These are phyloP conservation scores for Uronychia setigera DNA, from an alignment of 73 alveolate species.

Conservation along the genomic window DNA sequence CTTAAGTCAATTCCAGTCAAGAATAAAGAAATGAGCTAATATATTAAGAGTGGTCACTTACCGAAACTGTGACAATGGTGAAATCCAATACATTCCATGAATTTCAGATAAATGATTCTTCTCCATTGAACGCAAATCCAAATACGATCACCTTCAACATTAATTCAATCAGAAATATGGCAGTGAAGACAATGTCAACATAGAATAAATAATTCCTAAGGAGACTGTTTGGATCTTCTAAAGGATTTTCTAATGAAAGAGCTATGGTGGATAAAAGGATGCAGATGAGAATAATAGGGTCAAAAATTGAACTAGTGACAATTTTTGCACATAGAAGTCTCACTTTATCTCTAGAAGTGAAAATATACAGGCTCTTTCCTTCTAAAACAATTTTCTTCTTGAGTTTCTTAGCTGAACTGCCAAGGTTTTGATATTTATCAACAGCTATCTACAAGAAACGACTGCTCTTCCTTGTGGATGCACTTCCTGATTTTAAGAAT, in stretches of 20 bases:
- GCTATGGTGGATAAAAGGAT: constrained; percentile 18
- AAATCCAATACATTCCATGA: constrained; percentile 56
- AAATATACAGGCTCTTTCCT: constrained; percentile 21
- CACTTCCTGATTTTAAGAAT: background rate
- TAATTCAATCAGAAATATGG: constrained; percentile 32
- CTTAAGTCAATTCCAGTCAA: constrained; percentile 8
- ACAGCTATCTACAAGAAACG: background rate
- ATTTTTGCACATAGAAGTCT: background rate
- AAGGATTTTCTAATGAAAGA: constrained; percentile 37
- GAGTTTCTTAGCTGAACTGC: no score
- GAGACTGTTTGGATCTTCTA: constrained; percentile 36
- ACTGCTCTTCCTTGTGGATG: background rate
- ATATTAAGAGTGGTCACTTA: background rate
- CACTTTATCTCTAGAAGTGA: background rate
- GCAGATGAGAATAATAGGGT: constrained; percentile 15
- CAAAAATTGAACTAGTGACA: constrained; percentile 14
- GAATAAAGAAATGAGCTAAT: constrained; percentile 14
- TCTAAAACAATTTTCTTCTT: background rate
- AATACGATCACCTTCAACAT: constrained; percentile 24
- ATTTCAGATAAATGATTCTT: constrained; percentile 35
- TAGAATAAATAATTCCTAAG: background rate
- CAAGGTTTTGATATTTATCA: background rate
- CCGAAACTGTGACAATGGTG: constrained; percentile 23
- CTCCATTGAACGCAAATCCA: constrained; percentile 36
- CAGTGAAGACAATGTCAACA: constrained; percentile 10